Conservation (phyloP, 2,329 filamentous ascomycete genomes). For the Talaromyces sp. region DNA sequence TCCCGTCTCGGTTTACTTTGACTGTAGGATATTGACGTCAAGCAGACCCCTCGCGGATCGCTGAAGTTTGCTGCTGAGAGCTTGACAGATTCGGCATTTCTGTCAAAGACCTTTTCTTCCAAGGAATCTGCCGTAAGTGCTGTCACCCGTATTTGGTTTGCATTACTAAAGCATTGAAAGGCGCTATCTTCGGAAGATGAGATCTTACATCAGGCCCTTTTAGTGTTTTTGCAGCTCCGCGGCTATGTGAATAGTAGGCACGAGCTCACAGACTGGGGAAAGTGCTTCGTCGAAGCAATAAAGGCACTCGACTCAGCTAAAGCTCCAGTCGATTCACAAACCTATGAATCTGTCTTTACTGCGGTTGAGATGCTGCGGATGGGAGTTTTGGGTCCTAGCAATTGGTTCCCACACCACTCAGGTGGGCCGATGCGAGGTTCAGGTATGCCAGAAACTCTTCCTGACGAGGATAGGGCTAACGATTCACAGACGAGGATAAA, state of each 20-base stretch:
- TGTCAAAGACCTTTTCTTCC: slow-evolving; percentile 64
- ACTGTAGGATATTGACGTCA: slow-evolving; percentile 20
- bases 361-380: slow-evolving; percentile 83
- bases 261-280: slow-evolving; percentile 79
- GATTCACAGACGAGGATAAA: slow-evolving; percentile 68
- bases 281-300: slow-evolving; percentile 70
- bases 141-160: background rate
- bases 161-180: slow-evolving; percentile 31
- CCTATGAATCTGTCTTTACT: slow-evolving; percentile 68
- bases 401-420: slow-evolving; percentile 59
- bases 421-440: slow-evolving; percentile 60
- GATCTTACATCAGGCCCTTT: slow-evolving; percentile 72
- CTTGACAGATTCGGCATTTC: slow-evolving; percentile 68
- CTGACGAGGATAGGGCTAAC: slow-evolving; percentile 22
- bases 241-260: slow-evolving; percentile 80
- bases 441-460: slow-evolving; percentile 33
- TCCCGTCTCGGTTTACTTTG: background rate
- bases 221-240: slow-evolving; percentile 85
- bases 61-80: slow-evolving; percentile 56
- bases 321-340: slow-evolving; percentile 4
- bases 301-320: slow-evolving; percentile 24
- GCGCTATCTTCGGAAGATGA: slow-evolving; percentile 65
- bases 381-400: slow-evolving; percentile 71
- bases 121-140: slow-evolving; percentile 46
- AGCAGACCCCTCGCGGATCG: slow-evolving; percentile 30